These are phyloP conservation scores for Aspergillus carlsbadensis DNA, from an alignment of 495 filamentous ascomycete species.

Conservation along the genomic window DNA sequence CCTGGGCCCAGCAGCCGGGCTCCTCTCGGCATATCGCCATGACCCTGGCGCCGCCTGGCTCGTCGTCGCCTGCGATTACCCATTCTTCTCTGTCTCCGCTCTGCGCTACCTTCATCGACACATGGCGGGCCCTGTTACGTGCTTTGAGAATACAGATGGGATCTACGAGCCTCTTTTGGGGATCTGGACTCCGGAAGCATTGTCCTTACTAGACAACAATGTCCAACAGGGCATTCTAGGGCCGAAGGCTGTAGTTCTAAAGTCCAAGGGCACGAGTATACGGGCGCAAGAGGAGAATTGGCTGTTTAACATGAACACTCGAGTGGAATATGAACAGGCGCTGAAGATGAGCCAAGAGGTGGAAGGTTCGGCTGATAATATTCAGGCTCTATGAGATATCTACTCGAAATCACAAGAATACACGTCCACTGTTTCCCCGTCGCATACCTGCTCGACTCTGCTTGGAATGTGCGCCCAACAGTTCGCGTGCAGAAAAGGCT, in stretches of 20 bases:
- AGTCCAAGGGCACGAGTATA: constrained; percentile 15
- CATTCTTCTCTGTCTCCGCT: constrained; percentile 20
- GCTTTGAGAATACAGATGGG: constrained; percentile 23
- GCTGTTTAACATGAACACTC: constrained; percentile 21
- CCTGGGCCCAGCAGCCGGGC: constrained; percentile 20
- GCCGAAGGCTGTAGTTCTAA: constrained; percentile 19
- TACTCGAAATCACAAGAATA: not conserved
- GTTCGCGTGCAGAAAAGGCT: constrained; percentile 16
- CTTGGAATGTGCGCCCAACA: constrained; percentile 20
- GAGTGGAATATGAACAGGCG: constrained; percentile 20
- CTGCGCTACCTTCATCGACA: constrained; percentile 16
- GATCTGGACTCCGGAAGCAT: constrained; percentile 21
- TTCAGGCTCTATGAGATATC: not conserved
- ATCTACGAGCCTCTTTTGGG: constrained; percentile 23
- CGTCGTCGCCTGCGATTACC: constrained; percentile 25
- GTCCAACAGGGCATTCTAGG: constrained; percentile 14
- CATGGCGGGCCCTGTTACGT: constrained; percentile 16
- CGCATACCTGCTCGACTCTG: not conserved
- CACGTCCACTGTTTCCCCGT: not conserved
- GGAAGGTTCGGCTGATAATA: not conserved
- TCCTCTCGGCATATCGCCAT: constrained; percentile 23
- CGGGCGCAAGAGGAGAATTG: constrained; percentile 19
- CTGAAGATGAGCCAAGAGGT: constrained; percentile 4
- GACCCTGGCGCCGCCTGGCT: constrained; percentile 23
- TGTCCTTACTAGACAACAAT: constrained; percentile 14